Base-by-base conservation (phyloP, 257 asterid genomes). In the Solanum ossicruentum region DNA sequence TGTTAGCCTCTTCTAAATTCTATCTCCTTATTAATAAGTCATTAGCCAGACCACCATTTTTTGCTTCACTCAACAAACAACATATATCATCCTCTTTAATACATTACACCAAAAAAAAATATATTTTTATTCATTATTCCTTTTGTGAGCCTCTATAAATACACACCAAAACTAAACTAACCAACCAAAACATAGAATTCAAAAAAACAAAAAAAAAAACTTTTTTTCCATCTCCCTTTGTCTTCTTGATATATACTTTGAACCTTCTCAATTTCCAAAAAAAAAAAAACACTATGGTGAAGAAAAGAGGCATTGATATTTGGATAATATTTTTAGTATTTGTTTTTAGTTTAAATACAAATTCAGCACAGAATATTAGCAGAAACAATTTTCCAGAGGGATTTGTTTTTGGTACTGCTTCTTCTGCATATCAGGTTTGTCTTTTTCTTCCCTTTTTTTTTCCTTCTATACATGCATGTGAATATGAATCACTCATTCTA, bases 341-440 rank as follows among this genome's bases (percentile, higher is more conserved):
- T 86, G 77, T 23, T 75, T 0, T 16, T 43, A 47, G 16, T 7
- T 45, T 75, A 7, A 12, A 75, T 75, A 75, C 81, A 32, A 88
- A 90, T 72, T 83, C 63, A 43, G 93, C 90, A 7, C 85, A 85
- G 58, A 92, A 91, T 6, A 89, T 87, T 32, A 92, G 99, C 87
- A 77, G 88, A 90, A 92, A 89, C 84, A 75, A 75, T 36, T 95
- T 95, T 69, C 99, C 99, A 1, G 80, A 85, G 66, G 97, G 92
- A 72, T 95, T 94, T 87, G 97, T 95, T 26, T 95, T 95, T 88
- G 99, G 99, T 13, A 94, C 98, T 71, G 97, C 99, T 23, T 94
- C 99, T 81, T 91, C 99, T 84, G 97, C 98, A 83, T 94, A 87
- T 86, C 98, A 95, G 98, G 99, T 94, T 56, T 11, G 41, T 45